Evolutionary conservation across 768 basidiomycete genomes (phyloP), one percentile per base, ranked within the genome.

Genomic region (Lactarius evosmus): DNA sequence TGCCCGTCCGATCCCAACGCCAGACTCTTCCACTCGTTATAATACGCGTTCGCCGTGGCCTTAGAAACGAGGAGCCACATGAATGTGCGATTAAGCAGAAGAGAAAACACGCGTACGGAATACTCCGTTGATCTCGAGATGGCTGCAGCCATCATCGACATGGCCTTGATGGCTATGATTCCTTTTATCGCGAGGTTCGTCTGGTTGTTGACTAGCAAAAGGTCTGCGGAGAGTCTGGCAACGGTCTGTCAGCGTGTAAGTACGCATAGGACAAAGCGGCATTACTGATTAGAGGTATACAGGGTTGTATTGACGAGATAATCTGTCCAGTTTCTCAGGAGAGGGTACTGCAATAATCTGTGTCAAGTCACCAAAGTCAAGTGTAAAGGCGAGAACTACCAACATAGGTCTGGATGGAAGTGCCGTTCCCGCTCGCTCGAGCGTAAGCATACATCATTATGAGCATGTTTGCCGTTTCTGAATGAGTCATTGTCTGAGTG

Each of bases 401-500:
- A 7, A 60, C 66, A 51, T 66, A 60, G 5, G 22, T 33, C 8
- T 49, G 4, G 5, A 65, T 54, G n/a, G 54, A 53, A 16, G 57
- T 36, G 25, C 19, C 27, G 4, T 66, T 17, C 4, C 62, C 55
- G 12, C 53, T 66, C n/a, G 44, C 14, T 22, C 36, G 56, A 22
- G 50, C 41, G 25, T 62, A 36, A 22, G 60, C 67, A 52, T 59
- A 67, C 9, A 50, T 60, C 67, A 67, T 67, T 33, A 67, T 62
- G 41, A 67, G 36, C 64, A 67, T 67, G 40, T 66, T 66, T 16
- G 64, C 60, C 12, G 67, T 55, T 65, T 62, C 67, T 67, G 17
- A 32, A 44, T 17, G 11, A 9, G 33, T 32, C 14, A 9, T 22
- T 14, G 32, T 56, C 49, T 41, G 34, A 54, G 44, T 19, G 29